Conservation (phyloP, 2,329 filamentous ascomycete genomes). For the Cladosporium austrohemisphaericum region DNA sequence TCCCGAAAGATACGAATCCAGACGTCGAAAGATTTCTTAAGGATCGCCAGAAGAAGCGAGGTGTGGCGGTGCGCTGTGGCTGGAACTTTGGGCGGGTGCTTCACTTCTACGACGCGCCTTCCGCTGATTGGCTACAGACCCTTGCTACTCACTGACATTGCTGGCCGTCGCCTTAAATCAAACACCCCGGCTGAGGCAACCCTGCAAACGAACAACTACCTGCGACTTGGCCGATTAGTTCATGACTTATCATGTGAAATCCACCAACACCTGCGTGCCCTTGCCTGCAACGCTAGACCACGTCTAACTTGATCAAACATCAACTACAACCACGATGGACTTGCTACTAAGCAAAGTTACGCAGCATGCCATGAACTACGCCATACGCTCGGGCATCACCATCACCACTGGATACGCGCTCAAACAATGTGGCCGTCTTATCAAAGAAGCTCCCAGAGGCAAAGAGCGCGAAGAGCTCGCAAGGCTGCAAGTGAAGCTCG, state of each 20-base stretch:
- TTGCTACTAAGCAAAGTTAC: conserved; percentile 62
- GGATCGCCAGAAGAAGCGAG: neutral
- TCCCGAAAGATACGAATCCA: neutral
- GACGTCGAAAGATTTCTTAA: conserved; percentile 3
- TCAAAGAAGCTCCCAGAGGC: conserved; percentile 72
- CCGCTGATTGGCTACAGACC: conserved; percentile 2
- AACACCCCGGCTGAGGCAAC: conserved; percentile 9
- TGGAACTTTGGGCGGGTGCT: conserved; percentile 1
- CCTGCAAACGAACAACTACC: conserved; percentile 3
- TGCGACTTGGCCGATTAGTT: neutral
- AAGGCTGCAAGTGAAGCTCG: conserved; percentile 66
- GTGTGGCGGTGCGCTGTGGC: conserved; percentile 9
- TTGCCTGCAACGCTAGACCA: neutral
- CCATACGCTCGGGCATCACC: conserved; percentile 80
- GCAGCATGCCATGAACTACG: conserved; percentile 85
- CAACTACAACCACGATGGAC: conserved; percentile 60
- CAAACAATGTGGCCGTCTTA: conserved; percentile 70
- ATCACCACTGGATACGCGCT: conserved; percentile 84
- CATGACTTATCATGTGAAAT: neutral
- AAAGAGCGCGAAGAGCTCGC: conserved; percentile 66
- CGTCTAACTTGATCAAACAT: neutral
- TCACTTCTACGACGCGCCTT: neutral
- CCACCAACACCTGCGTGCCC: neutral
- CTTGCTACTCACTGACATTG: conserved; percentile 6
- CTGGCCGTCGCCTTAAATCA: neutral